Evolutionary conservation across 2,329 filamentous ascomycete species (phyloP).

Genomic region (Mycogone perniciosa): DNA sequence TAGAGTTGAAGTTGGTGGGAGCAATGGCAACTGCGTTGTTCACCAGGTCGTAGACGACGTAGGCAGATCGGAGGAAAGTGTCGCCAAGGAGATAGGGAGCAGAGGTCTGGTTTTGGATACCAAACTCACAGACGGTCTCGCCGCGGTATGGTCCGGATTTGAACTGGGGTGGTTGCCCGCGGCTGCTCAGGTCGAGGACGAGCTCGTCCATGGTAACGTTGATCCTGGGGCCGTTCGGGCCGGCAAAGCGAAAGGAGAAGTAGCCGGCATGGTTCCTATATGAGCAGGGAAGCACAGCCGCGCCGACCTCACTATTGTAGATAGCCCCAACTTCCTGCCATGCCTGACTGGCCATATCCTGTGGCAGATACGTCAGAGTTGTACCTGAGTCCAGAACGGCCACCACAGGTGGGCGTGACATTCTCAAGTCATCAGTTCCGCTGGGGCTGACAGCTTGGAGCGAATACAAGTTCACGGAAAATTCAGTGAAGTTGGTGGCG

Average conservation of each 20-base stretch:
- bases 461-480: constrained; percentile 43
- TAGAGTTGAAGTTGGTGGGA: constrained; percentile 49
- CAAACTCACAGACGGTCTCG: constrained; percentile 47
- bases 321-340: constrained; percentile 50
- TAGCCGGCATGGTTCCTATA: constrained; percentile 38
- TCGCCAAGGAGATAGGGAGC: constrained; percentile 47
- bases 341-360: constrained; percentile 47
- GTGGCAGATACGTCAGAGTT: constrained; percentile 64
- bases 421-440: constrained; percentile 42
- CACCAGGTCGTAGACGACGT: constrained; percentile 53
- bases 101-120: constrained; percentile 45
- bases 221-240: constrained; percentile 41
- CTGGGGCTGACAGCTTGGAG: constrained; percentile 41
- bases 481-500: constrained; percentile 38
- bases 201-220: constrained; percentile 50
- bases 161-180: constrained; percentile 29
- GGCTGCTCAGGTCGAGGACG: constrained; percentile 40
- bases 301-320: constrained; percentile 31
- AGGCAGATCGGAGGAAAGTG: constrained; percentile 53
- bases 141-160: constrained; percentile 36
- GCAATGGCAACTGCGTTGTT: constrained; percentile 53
- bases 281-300: constrained; percentile 46
- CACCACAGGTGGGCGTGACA: constrained; percentile 40
- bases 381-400: constrained; percentile 70
- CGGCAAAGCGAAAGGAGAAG: constrained; percentile 51